Percentiles rank a stretch among this genome's conserved stretches.
phyloP scores from a whole-genome alignment of 1,139 yeast species.

The Sugiyamaella xylanicola region DNA sequence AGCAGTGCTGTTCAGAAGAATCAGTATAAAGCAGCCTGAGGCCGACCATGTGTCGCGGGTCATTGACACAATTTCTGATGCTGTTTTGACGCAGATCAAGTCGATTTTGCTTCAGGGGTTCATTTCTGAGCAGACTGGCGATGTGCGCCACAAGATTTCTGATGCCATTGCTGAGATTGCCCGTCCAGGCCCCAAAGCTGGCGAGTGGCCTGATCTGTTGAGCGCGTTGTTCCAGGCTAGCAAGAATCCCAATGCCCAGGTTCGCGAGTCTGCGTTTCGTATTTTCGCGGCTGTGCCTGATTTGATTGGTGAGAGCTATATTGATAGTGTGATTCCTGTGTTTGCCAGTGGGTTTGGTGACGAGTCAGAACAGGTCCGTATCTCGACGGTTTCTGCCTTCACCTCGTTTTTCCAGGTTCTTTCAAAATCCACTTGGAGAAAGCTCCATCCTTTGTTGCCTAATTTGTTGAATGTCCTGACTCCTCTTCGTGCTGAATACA shows the following conservation, averaged over 20 bases:
- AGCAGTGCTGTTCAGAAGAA: slow-evolving; percentile 86
- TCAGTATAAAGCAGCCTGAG: slow-evolving; percentile 77
- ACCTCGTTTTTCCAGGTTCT: slow-evolving; percentile 83
- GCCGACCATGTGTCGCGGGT: slow-evolving; percentile 71
- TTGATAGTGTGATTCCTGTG: slow-evolving; percentile 57
- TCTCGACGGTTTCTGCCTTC: slow-evolving; percentile 90
- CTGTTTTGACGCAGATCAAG: slow-evolving; percentile 65
- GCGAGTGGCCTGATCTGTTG: slow-evolving; percentile 73
- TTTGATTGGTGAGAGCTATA: slow-evolving; percentile 54
- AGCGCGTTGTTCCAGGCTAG: slow-evolving; percentile 75
- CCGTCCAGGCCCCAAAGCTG: slow-evolving; percentile 34
- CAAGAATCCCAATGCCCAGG: slow-evolving; percentile 61
- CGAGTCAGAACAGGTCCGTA: slow-evolving; percentile 75
- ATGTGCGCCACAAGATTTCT: slow-evolving; percentile 85
- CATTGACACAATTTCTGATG: slow-evolving; percentile 65
- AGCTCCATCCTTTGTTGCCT: slow-evolving; percentile 77
- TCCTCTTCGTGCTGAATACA: slow-evolving; percentile 73
- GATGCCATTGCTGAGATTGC: slow-evolving; percentile 96
- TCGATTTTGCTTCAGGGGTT: slow-evolving; percentile 72
- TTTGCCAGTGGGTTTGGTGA: slow-evolving; percentile 83
- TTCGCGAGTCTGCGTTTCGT: slow-evolving; percentile 90
- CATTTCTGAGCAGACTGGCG: slow-evolving; percentile 60
- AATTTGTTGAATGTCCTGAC: slow-evolving; percentile 83
- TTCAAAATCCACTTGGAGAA: slow-evolving; percentile 77
- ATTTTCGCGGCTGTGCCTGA: slow-evolving; percentile 85